Evolutionary conservation across 192 early-diverging fungal genomes (phyloP), one percentile per base, ranked within the genome.

Genomic region (Phycomyces blakesleeanus): DNA sequence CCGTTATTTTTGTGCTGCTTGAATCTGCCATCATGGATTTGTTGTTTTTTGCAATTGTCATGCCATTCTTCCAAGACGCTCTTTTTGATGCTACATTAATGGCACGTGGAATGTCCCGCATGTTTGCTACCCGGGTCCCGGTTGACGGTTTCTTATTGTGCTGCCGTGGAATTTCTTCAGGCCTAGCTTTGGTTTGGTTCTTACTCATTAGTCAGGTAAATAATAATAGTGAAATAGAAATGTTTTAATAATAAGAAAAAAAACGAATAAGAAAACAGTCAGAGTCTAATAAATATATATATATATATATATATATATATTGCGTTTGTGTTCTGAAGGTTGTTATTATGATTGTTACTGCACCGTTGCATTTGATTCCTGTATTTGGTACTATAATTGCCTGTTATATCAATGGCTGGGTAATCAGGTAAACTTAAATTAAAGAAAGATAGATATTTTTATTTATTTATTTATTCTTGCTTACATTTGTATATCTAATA

Each of bases 301-400:
- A n/a, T n/a, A n/a, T n/a, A n/a, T n/a, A n/a, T n/a, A n/a, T n/a
- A n/a, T n/a, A n/a, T n/a, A n/a, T n/a, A 6, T 25, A 18, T 25
- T n/a, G 24, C 22, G 26, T 38, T 58, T 20, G 59, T 44, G 18
- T 61, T 50, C 41, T 54, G 16, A 64, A 83, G 76, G 42, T 85
- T 44, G 59, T 85, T 0, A 61, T 81, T 8, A 40, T 85, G 20
- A 55, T 85, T 51, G 57, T 88, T 14, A 85, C 85, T 1, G 54
- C 81, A 5, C 87, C 87, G 26, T 60, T 89, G 27, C 78, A 85
- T 70, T 50, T 82, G 40, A 76, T 78, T 55, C 87, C 87, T 18
- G 54, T 89, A 8, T 41, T 79, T 10, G 87, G 87, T 26, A 82
- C 83, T 21, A 51, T 78, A 16, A 20, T 78, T 18, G 80, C 75